phyloP scores from a whole-genome alignment of 352 stramenopile genomes.

The Peronospora belbahrii region DNA sequence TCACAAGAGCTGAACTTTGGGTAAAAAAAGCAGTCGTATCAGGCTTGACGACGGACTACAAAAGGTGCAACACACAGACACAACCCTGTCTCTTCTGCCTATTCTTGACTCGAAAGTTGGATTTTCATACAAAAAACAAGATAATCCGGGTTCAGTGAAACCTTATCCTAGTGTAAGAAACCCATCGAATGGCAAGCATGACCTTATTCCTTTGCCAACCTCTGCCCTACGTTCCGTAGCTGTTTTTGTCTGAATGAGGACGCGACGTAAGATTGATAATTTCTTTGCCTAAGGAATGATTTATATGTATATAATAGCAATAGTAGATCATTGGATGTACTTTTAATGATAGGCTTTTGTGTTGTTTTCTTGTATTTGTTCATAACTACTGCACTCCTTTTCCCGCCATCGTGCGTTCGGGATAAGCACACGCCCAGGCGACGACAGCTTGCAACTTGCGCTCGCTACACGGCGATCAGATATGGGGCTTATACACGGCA shows the following conservation, averaged over 20 bases:
- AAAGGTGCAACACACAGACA: constrained; percentile 13
- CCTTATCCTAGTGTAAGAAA: neutral
- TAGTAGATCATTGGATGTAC: neutral
- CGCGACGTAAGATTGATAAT: constrained; percentile 9
- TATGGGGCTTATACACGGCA: constrained; percentile 20
- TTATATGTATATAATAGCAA: neutral
- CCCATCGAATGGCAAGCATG: neutral
- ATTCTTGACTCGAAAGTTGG: constrained; percentile 20
- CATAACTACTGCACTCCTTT: neutral
- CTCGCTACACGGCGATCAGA: constrained; percentile 13
- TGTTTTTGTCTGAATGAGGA: constrained; percentile 14
- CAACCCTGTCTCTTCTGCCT: constrained; percentile 25
- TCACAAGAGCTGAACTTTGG: constrained; percentile 26
- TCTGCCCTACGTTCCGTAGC: constrained; percentile 1
- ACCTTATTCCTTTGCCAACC: constrained; percentile 27
- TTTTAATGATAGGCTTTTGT: no score
- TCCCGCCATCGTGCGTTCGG: constrained; percentile 1
- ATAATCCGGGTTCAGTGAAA: constrained; percentile 11
- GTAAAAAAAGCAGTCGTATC: constrained; percentile 34
- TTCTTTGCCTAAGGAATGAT: constrained; percentile 4
- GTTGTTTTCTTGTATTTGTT: neutral
- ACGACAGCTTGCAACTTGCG: constrained; percentile 20
- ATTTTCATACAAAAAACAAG: constrained; percentile 17
- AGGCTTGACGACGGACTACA: constrained; percentile 33
- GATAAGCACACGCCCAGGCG: constrained; percentile 21